phyloP scores from a whole-genome alignment of 805 yeast genomes.

The Zygoascus tannicola region DNA sequence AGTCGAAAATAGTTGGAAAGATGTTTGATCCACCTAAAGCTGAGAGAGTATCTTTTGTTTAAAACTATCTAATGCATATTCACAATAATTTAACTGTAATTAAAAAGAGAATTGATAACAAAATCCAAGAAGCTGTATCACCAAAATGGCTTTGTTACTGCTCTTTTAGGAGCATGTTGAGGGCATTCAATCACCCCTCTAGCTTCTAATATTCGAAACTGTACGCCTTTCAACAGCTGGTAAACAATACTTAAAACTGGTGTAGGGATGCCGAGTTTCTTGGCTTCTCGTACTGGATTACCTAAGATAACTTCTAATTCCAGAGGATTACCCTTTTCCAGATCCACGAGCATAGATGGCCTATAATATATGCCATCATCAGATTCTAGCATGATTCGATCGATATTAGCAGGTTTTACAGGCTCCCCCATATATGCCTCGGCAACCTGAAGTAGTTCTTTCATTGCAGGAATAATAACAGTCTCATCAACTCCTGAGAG shows the following conservation, averaged over 20 bases:
- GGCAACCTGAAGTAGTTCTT: constrained; percentile 57
- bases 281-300: constrained; percentile 46
- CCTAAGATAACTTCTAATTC: constrained; percentile 69
- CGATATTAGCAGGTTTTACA: constrained; percentile 34
- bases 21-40: no score
- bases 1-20: constrained; percentile 86
- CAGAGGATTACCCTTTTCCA: constrained; percentile 53
- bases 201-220: constrained; percentile 51
- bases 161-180: constrained; percentile 16
- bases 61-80: no score
- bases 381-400: constrained; percentile 42
- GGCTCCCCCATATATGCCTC: constrained; percentile 46
- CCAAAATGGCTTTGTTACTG: constrained; percentile 7
- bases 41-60: no score
- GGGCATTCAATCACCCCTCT: constrained; percentile 41
- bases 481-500: constrained; percentile 35
- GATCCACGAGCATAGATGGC: constrained; percentile 70
- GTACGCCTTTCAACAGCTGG: constrained; percentile 49
- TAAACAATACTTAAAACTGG: constrained; percentile 56
- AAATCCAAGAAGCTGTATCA: no score
- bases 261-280: constrained; percentile 38
- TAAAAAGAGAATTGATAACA: no score
- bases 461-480: constrained; percentile 52
- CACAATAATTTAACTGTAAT: no score
- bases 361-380: constrained; percentile 52